Evolutionary conservation across 2,329 filamentous ascomycete species (phyloP).

Genomic region (Zymoseptoria pseudotritici): DNA sequence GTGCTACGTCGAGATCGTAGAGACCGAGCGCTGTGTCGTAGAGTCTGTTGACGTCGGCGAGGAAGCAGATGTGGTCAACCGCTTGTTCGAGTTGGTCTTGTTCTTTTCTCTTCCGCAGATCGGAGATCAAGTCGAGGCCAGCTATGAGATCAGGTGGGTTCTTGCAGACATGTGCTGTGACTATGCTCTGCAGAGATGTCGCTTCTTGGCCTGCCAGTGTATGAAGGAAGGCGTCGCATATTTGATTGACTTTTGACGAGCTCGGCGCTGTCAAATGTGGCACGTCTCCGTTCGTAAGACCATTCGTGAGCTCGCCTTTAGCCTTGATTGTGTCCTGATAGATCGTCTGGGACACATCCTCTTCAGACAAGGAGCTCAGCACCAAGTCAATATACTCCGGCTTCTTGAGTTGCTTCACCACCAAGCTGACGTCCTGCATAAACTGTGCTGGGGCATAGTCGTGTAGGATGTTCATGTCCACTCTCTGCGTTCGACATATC

Average conservation of each 20-base stretch:
- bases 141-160: conserved; percentile 81
- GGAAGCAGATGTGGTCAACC: conserved; percentile 94
- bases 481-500: conserved; percentile 82
- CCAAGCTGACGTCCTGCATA: conserved; percentile 63
- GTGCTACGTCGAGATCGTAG: conserved; percentile 82
- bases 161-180: conserved; percentile 94
- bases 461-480: conserved; percentile 96
- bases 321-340: conserved; percentile 74
- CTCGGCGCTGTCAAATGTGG: conserved; percentile 1
- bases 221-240: conserved; percentile 77
- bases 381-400: conserved; percentile 83
- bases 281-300: conserved; percentile 8
- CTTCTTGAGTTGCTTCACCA: conserved; percentile 78
- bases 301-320: conserved; percentile 17
- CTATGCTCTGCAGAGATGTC: conserved; percentile 76
- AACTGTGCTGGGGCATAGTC: conserved; percentile 89
- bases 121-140: conserved; percentile 70
- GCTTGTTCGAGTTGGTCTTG: conserved; percentile 75
- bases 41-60: conserved; percentile 84
- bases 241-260: conserved; percentile 68
- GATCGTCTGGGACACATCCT: conserved; percentile 89
- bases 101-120: conserved; percentile 54
- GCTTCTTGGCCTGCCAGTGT: conserved; percentile 55
- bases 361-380: conserved; percentile 53
- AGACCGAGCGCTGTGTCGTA: conserved; percentile 86